Evolutionary conservation across 2,329 filamentous ascomycete species (phyloP).

Genomic region (Calonectria leucothoes): DNA sequence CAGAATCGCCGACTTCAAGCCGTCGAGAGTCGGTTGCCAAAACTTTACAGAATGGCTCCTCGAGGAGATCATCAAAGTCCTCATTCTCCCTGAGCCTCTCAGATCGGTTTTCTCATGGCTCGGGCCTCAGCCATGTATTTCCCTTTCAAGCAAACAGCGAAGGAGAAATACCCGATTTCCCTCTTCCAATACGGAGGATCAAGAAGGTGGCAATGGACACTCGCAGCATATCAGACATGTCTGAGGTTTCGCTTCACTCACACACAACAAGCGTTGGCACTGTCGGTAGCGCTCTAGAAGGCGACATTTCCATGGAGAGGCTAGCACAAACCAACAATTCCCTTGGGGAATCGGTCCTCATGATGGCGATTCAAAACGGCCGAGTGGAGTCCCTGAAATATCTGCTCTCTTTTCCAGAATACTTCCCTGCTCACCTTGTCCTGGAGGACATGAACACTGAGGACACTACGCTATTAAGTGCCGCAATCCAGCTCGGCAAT

Average conservation of each 20-base stretch:
- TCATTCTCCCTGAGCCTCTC: conserved; percentile 56
- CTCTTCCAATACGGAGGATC: conserved; percentile 59
- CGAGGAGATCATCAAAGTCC: conserved; percentile 49
- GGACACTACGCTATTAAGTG: conserved; percentile 88
- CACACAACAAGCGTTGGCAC: conserved; percentile 83
- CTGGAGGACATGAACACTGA: conserved; percentile 90
- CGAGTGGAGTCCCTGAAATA: conserved; percentile 81
- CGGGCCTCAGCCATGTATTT: conserved; percentile 85
- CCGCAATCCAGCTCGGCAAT: conserved; percentile 88
- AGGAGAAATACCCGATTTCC: conserved; percentile 49
- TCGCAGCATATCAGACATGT: conserved; percentile 87
- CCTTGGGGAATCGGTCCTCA: conserved; percentile 84
- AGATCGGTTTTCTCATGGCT: conserved; percentile 66
- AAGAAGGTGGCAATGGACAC: conserved; percentile 93
- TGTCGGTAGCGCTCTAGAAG: conserved; percentile 78
- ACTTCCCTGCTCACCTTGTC: conserved; percentile 78
- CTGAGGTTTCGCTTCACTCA: conserved; percentile 85
- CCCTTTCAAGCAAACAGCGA: conserved; percentile 77
- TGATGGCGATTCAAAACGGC: conserved; percentile 85
- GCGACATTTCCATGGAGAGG: conserved; percentile 86
- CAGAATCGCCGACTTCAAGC: conserved; percentile 53
- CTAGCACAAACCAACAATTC: conserved; percentile 77
- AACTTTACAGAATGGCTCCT: conserved; percentile 59
- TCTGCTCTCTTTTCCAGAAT: conserved; percentile 79
- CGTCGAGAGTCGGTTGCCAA: conserved; percentile 60